Conservation (phyloP, 352 stramenopile species). For the Plasmopara muralis region DNA sequence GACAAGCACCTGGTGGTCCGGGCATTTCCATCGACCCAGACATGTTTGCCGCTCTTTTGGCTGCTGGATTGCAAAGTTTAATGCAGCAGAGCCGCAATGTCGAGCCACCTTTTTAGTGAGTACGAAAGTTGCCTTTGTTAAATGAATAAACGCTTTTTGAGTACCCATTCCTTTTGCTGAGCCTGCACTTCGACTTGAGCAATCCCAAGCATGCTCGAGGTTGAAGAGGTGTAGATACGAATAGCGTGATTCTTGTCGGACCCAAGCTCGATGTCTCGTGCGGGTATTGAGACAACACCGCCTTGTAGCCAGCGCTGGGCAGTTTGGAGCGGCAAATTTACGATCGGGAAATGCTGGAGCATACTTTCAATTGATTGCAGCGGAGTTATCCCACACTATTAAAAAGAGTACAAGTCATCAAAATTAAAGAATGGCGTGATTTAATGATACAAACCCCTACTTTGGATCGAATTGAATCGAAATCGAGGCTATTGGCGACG, state of each 20-base stretch:
- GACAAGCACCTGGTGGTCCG: conserved; percentile 14
- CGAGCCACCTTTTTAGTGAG: conserved; percentile 24
- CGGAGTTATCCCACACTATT: conserved; percentile 28
- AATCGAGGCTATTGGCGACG: conserved; percentile 40
- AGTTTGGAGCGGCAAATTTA: conserved; percentile 23
- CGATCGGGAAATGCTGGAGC: conserved; percentile 47
- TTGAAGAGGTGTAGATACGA: conserved; percentile 42
- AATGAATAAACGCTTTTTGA: conserved; percentile 64
- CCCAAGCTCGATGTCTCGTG: conserved; percentile 24
- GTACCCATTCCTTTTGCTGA: conserved; percentile 29
- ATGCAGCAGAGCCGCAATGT: conserved; percentile 51
- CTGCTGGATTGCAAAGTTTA: conserved; percentile 73
- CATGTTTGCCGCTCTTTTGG: conserved; percentile 79
- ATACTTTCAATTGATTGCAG: conserved; percentile 54
- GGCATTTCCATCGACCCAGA: conserved; percentile 65
- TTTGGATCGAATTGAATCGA: conserved; percentile 45
- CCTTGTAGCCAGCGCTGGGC: conserved; percentile 44
- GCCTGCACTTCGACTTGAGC: conserved; percentile 42
- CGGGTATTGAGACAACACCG: conserved; percentile 30
- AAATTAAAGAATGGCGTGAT: not conserved
- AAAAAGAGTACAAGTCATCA: conserved; percentile 5
- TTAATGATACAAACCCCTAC: conserved; percentile 26
- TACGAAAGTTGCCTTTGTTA: conserved; percentile 26
- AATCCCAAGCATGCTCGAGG: conserved; percentile 39
- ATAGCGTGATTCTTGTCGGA: conserved; percentile 20